These are phyloP conservation scores for Tremella fuciformis DNA, from an alignment of 768 basidiomycete genomes.

Conservation along the genomic window DNA sequence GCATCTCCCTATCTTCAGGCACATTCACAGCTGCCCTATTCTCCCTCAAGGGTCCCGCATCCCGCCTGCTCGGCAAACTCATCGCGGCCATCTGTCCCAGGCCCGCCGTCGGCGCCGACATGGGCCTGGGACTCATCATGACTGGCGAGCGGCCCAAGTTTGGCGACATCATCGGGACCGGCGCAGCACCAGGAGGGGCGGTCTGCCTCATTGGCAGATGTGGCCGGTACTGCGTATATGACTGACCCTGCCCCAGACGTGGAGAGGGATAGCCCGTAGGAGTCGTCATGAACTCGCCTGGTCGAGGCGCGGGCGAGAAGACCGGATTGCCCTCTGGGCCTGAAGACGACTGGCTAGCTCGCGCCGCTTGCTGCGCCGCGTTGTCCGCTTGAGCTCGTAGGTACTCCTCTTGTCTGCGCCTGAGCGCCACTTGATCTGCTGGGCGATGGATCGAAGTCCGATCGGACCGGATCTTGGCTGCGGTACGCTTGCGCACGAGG, in stretches of 20 bases:
- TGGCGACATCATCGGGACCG: neutral
- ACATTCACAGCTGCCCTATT: slow-evolving; percentile 4
- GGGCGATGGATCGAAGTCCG: slow-evolving; percentile 22
- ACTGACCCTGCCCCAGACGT: neutral
- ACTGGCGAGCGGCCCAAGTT: neutral
- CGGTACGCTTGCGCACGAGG: slow-evolving; percentile 77
- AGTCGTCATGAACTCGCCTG: slow-evolving; percentile 5
- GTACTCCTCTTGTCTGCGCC: slow-evolving; percentile 2
- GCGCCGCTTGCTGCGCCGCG: slow-evolving; percentile 4
- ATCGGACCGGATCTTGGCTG: slow-evolving; percentile 55
- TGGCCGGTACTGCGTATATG: neutral
- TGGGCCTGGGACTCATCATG: neutral
- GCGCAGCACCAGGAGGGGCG: neutral
- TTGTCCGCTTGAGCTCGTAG: neutral
- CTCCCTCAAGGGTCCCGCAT: neutral
- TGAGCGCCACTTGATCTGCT: neutral
- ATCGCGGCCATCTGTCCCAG: neutral
- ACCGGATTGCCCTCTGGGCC: slow-evolving; percentile 2
- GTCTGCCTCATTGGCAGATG: neutral
- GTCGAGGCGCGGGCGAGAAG: slow-evolving; percentile 15
- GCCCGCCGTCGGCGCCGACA: neutral
- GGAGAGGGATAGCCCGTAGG: slow-evolving; percentile 1
- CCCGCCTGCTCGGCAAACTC: neutral
- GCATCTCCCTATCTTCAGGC: neutral
- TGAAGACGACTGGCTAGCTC: neutral